phyloP scores from a whole-genome alignment of 75 land plant species.

The Selaginella moellendorffii region DNA sequence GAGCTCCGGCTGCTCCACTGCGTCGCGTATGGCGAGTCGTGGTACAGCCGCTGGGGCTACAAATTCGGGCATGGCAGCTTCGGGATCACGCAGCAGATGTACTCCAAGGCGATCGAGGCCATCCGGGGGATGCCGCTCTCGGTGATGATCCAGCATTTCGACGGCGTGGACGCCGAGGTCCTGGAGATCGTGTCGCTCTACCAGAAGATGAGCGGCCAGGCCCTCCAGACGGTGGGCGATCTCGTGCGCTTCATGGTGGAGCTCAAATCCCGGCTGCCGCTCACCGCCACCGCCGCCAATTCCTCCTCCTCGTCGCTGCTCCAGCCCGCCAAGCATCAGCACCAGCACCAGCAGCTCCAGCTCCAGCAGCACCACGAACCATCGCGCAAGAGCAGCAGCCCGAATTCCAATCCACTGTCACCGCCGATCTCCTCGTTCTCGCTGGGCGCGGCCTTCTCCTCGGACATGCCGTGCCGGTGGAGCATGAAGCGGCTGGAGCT shows the following conservation, averaged over 20 bases:
- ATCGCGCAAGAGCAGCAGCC: background rate
- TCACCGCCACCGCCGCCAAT: background rate
- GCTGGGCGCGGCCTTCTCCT: conserved; percentile 5
- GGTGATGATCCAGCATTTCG: conserved; percentile 27
- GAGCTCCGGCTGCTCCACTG: conserved; percentile 5
- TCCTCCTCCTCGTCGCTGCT: background rate
- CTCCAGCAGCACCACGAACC: background rate
- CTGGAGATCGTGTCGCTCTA: conserved; percentile 31
- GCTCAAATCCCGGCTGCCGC: conserved; percentile 34
- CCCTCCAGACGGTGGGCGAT: conserved; percentile 38
- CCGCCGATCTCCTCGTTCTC: no score
- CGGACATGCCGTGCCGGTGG: conserved; percentile 51
- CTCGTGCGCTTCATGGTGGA: conserved; percentile 59
- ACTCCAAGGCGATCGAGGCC: conserved; percentile 14
- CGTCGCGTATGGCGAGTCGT: conserved; percentile 39
- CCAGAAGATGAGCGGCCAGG: conserved; percentile 36
- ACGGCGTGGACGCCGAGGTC: conserved; percentile 11
- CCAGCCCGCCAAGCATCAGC: background rate
- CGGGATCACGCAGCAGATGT: background rate
- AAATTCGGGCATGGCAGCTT: conserved; percentile 40
- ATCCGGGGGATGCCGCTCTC: conserved; percentile 35
- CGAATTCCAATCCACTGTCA: background rate
- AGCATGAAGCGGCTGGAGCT: conserved; percentile 59
- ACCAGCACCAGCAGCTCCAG: background rate
- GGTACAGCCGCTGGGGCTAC: conserved; percentile 72